phyloP scores from a whole-genome alignment of 768 basidiomycete genomes.

The Inosperma sp. region DNA sequence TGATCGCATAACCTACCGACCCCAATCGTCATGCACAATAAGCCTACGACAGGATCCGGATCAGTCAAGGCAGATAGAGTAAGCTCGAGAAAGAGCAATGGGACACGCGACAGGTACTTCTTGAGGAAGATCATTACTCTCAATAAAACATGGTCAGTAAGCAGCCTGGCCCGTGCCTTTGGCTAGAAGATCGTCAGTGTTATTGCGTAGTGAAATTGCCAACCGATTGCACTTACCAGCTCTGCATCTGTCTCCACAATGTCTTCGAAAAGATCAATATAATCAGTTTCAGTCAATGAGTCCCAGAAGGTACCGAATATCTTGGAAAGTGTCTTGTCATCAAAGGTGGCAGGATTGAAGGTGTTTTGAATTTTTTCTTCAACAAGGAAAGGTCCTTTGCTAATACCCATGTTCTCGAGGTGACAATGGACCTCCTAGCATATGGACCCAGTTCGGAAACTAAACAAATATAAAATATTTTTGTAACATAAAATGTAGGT shows the following conservation, averaged over 20 bases:
- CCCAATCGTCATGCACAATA: background rate
- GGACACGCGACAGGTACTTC: background rate
- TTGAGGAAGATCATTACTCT: background rate
- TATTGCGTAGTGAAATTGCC: background rate
- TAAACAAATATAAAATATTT: too few relatives aligned
- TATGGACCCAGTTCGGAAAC: constrained; percentile 69
- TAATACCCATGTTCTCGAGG: background rate
- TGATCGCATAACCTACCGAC: background rate
- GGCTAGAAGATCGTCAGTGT: background rate
- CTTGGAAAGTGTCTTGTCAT: background rate
- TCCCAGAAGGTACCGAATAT: background rate
- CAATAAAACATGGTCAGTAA: background rate
- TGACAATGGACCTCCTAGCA: constrained; percentile 47
- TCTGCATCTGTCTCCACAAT: background rate
- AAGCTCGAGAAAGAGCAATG: background rate
- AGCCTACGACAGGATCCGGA: background rate
- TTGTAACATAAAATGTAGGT: too few relatives aligned
- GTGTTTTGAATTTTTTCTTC: too few relatives aligned
- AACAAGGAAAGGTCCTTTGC: too few relatives aligned
- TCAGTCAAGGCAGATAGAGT: background rate
- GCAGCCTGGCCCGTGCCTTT: background rate
- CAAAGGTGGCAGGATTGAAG: too few relatives aligned
- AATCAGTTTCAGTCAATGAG: background rate
- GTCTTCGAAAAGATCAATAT: background rate
- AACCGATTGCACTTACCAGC: background rate